Evolutionary conservation across 441 rosid genomes (phyloP).

Genomic region (Populus hybrid): DNA sequence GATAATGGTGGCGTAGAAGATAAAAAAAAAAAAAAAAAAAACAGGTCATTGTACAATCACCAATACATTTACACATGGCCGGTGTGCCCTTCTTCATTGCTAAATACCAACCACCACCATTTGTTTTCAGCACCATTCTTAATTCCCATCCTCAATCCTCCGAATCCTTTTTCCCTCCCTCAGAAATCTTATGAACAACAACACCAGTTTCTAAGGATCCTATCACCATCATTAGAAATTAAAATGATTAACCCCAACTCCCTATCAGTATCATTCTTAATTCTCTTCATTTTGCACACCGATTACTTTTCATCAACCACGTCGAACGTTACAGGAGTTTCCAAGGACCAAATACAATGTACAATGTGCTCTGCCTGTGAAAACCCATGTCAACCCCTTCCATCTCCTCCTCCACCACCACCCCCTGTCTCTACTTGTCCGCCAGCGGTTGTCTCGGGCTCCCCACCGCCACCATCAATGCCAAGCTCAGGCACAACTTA

Average conservation of each 20-base stretch:
- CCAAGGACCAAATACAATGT: constrained; percentile 41
- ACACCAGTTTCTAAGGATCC: neutral
- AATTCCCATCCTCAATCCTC: neutral
- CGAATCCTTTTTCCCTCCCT: neutral
- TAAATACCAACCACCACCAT: neutral
- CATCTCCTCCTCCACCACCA: constrained; percentile 27
- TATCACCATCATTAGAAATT: neutral
- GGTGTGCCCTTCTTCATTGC: neutral
- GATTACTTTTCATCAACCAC: constrained; percentile 8
- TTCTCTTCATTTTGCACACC: constrained; percentile 20
- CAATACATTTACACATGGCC: constrained; percentile 20
- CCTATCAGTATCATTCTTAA: constrained; percentile 16
- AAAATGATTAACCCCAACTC: constrained; percentile 7
- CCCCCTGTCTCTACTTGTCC: constrained; percentile 14
- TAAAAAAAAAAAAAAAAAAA: constrained; percentile 3
- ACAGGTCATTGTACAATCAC: constrained; percentile 17
- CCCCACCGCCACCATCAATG: constrained; percentile 27
- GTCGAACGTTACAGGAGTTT: constrained; percentile 11
- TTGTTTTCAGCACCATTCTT: neutral
- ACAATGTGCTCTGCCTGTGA: constrained; percentile 49
- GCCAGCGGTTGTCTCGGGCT: constrained; percentile 24
- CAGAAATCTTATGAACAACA: neutral
- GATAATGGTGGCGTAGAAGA: constrained; percentile 23
- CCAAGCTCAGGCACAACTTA: constrained; percentile 11
- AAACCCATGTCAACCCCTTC: constrained; percentile 46